phyloP scores from a whole-genome alignment of 768 basidiomycete species.

The Amanita phalloides region DNA sequence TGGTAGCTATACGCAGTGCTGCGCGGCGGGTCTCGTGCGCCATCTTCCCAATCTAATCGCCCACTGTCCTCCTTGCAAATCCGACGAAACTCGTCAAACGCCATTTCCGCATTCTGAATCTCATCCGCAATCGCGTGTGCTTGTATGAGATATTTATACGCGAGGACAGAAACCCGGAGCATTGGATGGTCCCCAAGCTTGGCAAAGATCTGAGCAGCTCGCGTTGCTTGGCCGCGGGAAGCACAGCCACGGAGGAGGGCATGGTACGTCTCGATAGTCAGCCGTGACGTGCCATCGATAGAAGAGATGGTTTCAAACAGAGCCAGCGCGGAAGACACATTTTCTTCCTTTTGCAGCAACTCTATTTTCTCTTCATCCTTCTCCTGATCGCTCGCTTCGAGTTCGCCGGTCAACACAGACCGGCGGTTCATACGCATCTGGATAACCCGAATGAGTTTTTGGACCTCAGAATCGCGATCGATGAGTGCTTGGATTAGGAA shows the following conservation, averaged over 20 bases:
- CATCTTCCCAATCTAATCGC: not conserved
- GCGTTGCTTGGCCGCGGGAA: constrained; percentile 40
- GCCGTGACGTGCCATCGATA: constrained; percentile 13
- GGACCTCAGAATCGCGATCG: constrained; percentile 58
- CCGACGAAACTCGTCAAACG: constrained; percentile 50
- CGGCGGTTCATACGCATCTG: constrained; percentile 30
- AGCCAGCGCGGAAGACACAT: constrained; percentile 58
- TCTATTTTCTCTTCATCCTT: constrained; percentile 28
- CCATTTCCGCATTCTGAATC: constrained; percentile 36
- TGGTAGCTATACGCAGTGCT: not conserved
- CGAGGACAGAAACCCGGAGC: constrained; percentile 20
- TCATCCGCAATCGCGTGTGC: constrained; percentile 45
- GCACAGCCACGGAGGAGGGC: constrained; percentile 55
- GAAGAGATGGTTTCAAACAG: constrained; percentile 53
- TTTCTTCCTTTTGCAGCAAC: constrained; percentile 49
- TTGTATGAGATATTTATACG: constrained; percentile 47
- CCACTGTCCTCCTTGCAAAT: constrained; percentile 17
- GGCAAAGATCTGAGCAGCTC: constrained; percentile 54
- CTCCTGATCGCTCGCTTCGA: constrained; percentile 11
- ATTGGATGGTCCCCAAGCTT: constrained; percentile 40
- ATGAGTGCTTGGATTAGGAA: constrained; percentile 52
- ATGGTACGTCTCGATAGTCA: constrained; percentile 33
- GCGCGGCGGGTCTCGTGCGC: not conserved
- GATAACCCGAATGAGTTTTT: constrained; percentile 29
- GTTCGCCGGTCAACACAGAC: constrained; percentile 14